These are phyloP conservation scores for Geotrichum fermentans DNA, from an alignment of 1,139 yeast species.

Conservation along the genomic window DNA sequence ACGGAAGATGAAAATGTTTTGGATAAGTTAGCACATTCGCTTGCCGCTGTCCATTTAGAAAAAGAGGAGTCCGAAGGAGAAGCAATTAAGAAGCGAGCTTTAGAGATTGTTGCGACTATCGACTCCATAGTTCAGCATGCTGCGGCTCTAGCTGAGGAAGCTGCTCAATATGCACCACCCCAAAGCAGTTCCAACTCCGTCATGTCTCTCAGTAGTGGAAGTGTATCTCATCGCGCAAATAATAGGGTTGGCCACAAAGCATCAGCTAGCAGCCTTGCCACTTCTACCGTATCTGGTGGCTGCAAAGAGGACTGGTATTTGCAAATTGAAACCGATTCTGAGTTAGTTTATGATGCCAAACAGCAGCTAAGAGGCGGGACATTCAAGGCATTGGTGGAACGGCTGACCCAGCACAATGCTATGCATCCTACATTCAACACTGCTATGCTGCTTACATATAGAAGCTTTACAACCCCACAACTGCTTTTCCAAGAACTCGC, in stretches of 20 bases:
- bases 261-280: slow-evolving; percentile 15
- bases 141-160: slow-evolving; percentile 16
- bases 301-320: slow-evolving; percentile 56
- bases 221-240: slow-evolving; percentile 3
- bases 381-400: slow-evolving; percentile 71
- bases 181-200: not conserved
- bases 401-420: slow-evolving; percentile 72
- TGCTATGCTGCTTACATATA: slow-evolving; percentile 67
- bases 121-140: slow-evolving; percentile 18
- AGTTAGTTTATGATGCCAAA: slow-evolving; percentile 64
- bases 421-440: slow-evolving; percentile 65
- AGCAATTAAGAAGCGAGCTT: slow-evolving; percentile 17
- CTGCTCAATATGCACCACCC: not conserved
- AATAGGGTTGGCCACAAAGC: slow-evolving; percentile 8
- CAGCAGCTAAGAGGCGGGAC: slow-evolving; percentile 86
- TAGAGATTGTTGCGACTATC: slow-evolving; percentile 18
- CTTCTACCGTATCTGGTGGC: slow-evolving; percentile 11
- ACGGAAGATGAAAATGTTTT: slow-evolving; percentile 52
- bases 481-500: slow-evolving; percentile 61
- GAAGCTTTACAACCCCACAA: slow-evolving; percentile 66
- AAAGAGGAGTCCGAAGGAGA: slow-evolving; percentile 5
- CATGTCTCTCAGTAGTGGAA: not conserved
- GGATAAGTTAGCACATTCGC: slow-evolving; percentile 25
- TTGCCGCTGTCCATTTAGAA: slow-evolving; percentile 20
- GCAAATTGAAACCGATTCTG: slow-evolving; percentile 71